phyloP scores from a whole-genome alignment of 2,329 filamentous ascomycete species.

The Cytospora piceicola region DNA sequence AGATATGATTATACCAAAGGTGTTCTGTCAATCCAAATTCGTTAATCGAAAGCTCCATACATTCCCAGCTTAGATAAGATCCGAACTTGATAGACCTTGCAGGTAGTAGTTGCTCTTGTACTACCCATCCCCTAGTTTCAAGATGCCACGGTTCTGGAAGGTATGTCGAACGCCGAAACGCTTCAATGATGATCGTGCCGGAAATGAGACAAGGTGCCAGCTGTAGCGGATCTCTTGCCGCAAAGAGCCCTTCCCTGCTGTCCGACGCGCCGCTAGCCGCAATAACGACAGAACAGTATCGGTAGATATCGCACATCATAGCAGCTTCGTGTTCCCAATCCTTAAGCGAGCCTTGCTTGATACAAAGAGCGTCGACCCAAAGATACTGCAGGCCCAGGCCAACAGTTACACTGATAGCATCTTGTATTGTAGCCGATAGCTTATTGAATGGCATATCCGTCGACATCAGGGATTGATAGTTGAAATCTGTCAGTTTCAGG shows the following conservation, averaged over 20 bases:
- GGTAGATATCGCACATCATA: neutral
- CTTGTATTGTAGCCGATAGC: constrained; percentile 9
- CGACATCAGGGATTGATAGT: neutral
- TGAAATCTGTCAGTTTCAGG: neutral
- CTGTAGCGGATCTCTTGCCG: neutral
- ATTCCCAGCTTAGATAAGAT: neutral
- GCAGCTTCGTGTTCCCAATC: neutral
- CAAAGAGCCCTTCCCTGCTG: neutral
- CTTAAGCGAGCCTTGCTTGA: neutral
- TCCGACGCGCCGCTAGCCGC: neutral
- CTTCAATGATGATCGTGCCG: too few relatives aligned
- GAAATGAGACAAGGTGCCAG: neutral
- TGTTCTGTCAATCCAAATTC: neutral
- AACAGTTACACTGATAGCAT: constrained; percentile 1
- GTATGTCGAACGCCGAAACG: too few relatives aligned
- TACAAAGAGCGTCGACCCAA: constrained; percentile 19
- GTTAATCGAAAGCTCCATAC: neutral
- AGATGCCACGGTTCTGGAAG: too few relatives aligned
- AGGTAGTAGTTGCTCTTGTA: neutral
- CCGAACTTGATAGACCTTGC: neutral
- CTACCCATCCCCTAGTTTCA: neutral
- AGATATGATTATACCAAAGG: too few relatives aligned
- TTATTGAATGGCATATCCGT: neutral
- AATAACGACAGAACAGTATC: neutral
- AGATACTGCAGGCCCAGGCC: neutral